phyloP scores from a whole-genome alignment of 495 filamentous ascomycete genomes.

The Trichoderma parareesei region DNA sequence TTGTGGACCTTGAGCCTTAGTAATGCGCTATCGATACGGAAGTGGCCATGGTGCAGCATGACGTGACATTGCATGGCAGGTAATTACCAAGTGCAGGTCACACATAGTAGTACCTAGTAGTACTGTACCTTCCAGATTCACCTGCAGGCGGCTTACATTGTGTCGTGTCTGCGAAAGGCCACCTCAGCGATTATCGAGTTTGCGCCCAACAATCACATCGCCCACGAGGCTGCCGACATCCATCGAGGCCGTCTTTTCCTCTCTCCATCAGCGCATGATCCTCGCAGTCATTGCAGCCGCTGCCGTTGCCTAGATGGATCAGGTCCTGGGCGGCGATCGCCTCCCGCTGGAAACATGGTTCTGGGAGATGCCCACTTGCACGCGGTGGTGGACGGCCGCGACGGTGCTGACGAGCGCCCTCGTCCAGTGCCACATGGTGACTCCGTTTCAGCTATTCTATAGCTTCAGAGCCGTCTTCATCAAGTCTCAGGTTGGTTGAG shows the following conservation, averaged over 20 bases:
- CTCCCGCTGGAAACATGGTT: constrained; percentile 95
- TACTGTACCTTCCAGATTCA: not conserved
- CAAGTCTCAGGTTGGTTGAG: constrained; percentile 64
- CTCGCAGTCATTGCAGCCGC: not conserved
- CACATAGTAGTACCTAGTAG: too few species aligned
- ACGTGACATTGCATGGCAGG: not conserved
- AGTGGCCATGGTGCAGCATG: not conserved
- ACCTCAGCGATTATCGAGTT: not conserved
- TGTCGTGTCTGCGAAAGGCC: not conserved
- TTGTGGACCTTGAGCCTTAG: not conserved
- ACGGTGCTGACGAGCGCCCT: constrained; percentile 82
- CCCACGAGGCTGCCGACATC: not conserved
- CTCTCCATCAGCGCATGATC: not conserved
- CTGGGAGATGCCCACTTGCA: constrained; percentile 94
- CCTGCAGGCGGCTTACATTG: not conserved
- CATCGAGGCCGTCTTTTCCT: not conserved
- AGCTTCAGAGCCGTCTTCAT: constrained; percentile 85
- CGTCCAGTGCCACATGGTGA: constrained; percentile 86
- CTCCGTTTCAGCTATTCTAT: constrained; percentile 92
- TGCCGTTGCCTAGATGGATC: constrained; percentile 46
- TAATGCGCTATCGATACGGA: not conserved
- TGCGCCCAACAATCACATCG: not conserved
- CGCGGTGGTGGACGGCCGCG: constrained; percentile 91
- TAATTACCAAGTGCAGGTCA: too few species aligned
- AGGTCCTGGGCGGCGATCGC: constrained; percentile 58